These are phyloP conservation scores for Scedosporium boydii DNA, from an alignment of 2,329 filamentous ascomycete genomes.

Conservation along the genomic window DNA sequence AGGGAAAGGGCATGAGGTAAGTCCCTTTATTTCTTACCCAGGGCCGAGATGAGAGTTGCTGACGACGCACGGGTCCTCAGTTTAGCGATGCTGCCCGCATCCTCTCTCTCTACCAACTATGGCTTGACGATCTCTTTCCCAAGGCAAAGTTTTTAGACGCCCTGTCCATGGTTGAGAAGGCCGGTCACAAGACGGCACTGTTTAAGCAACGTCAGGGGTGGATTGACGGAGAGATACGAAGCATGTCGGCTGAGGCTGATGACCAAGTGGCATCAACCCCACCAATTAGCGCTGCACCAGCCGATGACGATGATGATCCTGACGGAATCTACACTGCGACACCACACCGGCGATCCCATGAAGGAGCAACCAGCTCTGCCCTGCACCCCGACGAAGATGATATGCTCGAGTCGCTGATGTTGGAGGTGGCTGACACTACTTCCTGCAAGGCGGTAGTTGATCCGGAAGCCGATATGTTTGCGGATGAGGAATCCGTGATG, in stretches of 20 bases:
- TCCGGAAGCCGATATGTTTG: constrained; percentile 31
- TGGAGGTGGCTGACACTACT: constrained; percentile 29
- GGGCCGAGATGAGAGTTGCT: not conserved
- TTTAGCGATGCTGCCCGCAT: constrained; percentile 77
- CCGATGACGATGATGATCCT: constrained; percentile 26
- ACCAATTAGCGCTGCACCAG: constrained; percentile 12
- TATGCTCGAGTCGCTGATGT: constrained; percentile 43
- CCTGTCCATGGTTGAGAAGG: constrained; percentile 81
- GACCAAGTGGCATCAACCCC: constrained; percentile 22
- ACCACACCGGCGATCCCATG: constrained; percentile 20
- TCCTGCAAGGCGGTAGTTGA: constrained; percentile 8
- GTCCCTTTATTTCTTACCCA: constrained; percentile 4
- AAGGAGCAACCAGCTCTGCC: not conserved
- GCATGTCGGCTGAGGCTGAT: constrained; percentile 13
- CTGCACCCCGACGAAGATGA: constrained; percentile 28
- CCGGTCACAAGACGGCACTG: constrained; percentile 75
- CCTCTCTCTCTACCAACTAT: constrained; percentile 86
- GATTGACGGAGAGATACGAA: constrained; percentile 68
- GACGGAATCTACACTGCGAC: constrained; percentile 49
- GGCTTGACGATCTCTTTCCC: constrained; percentile 93
- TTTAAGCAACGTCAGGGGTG: constrained; percentile 67
- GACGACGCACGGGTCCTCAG: constrained; percentile 26
- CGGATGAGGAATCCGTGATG: constrained; percentile 60
- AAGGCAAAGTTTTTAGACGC: constrained; percentile 91
- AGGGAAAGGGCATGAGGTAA: constrained; percentile 86